Evolutionary conservation across 2,329 filamentous ascomycete genomes (phyloP).

Genomic region (Cytospora chrysosperma): DNA sequence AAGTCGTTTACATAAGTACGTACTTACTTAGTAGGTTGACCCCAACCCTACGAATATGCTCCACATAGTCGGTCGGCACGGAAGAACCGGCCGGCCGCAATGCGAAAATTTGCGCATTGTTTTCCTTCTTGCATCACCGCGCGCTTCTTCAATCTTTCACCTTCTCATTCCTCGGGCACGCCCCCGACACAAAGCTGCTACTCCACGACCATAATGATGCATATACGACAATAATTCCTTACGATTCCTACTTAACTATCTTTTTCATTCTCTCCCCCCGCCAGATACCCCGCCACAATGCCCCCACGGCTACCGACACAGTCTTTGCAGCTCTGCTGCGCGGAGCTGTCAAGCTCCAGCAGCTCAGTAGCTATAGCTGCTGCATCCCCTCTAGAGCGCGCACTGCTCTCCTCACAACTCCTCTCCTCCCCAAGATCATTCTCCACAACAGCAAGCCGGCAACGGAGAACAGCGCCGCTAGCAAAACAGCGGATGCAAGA

Average conservation of each 20-base stretch:
- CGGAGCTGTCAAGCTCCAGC: conserved; percentile 18
- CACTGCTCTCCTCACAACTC: conserved; percentile 11
- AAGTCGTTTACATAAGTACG: no score
- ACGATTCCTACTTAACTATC: background rate
- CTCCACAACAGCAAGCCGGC: conserved; percentile 39
- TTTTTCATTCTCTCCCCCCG: background rate
- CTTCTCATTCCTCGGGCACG: conserved; percentile 10
- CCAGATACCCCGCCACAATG: conserved; percentile 10
- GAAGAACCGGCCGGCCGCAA: background rate
- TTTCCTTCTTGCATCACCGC: background rate
- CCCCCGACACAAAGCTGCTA: conserved; percentile 5
- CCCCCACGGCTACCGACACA: conserved; percentile 22
- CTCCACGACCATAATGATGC: conserved; percentile 11
- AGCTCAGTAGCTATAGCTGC: conserved; percentile 2
- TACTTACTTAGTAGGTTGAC: background rate
- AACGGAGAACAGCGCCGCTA: conserved; percentile 37
- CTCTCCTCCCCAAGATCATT: conserved; percentile 32
- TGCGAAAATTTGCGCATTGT: conserved; percentile 14
- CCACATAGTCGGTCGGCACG: background rate
- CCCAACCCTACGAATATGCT: background rate
- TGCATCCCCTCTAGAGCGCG: conserved; percentile 16
- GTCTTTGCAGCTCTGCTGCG: conserved; percentile 18
- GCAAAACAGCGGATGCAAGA: conserved; percentile 39
- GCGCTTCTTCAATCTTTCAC: background rate
- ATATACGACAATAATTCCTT: background rate